Base-by-base conservation (phyloP, 78 protist genomes). In the Dictyostelium capitatum region DNA sequence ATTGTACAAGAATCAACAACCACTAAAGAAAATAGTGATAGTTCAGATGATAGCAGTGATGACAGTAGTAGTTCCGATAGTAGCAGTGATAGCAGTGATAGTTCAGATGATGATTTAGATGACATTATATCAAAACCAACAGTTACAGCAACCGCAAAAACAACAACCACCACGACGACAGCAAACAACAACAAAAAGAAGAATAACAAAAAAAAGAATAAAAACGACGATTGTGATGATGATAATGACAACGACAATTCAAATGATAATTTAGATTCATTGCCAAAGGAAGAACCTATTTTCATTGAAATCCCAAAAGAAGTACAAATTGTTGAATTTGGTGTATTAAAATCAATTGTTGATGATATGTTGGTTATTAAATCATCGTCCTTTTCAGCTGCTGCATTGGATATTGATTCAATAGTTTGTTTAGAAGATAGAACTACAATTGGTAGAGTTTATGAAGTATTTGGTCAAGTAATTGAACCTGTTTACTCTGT, bases 401-500 rank as follows among this genome's bases (percentile, higher is more conserved):
- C 73, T 23, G 93, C 93, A 17, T 65, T 87, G 8, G 93, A 87
- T 37, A 59, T 87, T 32, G 93, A 87, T 62, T 87, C 93, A 20
- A 87, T 87, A 15, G 93, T 87, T 32, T 87, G 80, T 64, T 25
- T 87, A 9, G 56, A 74, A 59, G 84, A 87, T 77, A 51, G 84
- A 50, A 74, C 83, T 10, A 53, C 93, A 3, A 54, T 87, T 64
- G 93, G 93, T 30, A 56, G 93, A 53, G 51, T 87, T n/a, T 77
- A 77, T 50, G 93, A 87, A 30, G 93, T 77, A 11, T 87, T 87
- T 64, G 93, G 93, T 50, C 93, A 74, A 51, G 70, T 87, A 5
- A 64, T 23, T 7, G 41, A 74, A 51, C 93, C 93, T 50, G 19
- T 62, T n/a, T 87, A 87, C 19, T 64, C 85, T 20, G 84, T 87